phyloP scores from a whole-genome alignment of 164 flowering plant genomes.

The Umbilicus rupestris region DNA sequence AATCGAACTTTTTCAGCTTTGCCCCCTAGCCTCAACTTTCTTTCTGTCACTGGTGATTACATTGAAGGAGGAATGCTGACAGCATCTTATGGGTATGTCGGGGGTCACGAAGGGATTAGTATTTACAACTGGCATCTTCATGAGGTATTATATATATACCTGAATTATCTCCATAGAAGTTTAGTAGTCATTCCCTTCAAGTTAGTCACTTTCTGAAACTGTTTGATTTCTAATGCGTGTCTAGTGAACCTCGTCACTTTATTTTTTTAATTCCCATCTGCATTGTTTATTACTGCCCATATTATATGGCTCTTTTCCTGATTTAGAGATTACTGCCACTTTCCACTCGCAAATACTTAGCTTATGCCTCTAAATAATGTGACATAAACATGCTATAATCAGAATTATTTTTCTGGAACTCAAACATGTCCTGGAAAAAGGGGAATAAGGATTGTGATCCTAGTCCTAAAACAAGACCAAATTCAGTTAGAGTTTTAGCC shows the following conservation, averaged over 20 bases:
- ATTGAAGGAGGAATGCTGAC: constrained; percentile 77
- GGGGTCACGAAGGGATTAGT: constrained; percentile 97
- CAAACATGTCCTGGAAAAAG: too few species aligned
- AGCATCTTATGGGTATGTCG: constrained; percentile 95
- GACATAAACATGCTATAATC: too few species aligned
- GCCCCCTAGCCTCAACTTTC: constrained; percentile 87
- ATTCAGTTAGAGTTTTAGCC: too few species aligned
- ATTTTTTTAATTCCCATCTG: too few species aligned
- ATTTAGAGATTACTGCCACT: too few species aligned
- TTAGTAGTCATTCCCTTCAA: not conserved
- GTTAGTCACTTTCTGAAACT: not conserved
- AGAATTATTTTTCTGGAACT: too few species aligned
- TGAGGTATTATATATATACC: constrained; percentile 41
- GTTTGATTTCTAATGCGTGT: not conserved
- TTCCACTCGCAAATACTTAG: too few species aligned
- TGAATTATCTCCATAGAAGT: not conserved
- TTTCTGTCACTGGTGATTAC: constrained; percentile 85
- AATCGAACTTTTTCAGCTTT: constrained; percentile 49
- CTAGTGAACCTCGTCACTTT: not conserved
- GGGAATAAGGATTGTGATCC: too few species aligned
- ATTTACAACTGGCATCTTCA: constrained; percentile 82
- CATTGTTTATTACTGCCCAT: not conserved
- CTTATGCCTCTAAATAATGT: too few species aligned
- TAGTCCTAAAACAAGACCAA: too few species aligned
- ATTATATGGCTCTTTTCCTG: not conserved